phyloP scores from a whole-genome alignment of 495 filamentous ascomycete genomes.

The Hyaloscypha variabilis region DNA sequence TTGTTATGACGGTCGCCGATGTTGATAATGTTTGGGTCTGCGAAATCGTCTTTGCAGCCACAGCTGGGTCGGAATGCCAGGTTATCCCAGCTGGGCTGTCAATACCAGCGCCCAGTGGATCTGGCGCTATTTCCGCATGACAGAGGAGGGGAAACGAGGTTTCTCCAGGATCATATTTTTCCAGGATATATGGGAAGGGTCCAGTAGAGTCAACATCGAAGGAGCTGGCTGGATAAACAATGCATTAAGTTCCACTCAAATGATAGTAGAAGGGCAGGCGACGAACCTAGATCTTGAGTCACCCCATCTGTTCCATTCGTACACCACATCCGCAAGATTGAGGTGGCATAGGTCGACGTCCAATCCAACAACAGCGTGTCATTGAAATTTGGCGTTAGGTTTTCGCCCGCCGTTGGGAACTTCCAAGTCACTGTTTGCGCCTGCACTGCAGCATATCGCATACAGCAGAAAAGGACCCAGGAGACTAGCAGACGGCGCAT shows the following conservation, averaged over 20 bases:
- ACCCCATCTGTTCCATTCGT: background rate
- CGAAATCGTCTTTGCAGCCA: conserved; percentile 5
- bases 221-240: conserved; percentile 1
- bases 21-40: background rate
- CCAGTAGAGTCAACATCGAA: conserved; percentile 4
- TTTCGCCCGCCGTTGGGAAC: background rate
- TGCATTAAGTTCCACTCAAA: conserved; percentile 3
- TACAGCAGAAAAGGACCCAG: background rate
- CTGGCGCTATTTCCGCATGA: background rate
- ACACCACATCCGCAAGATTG: conserved; percentile 10
- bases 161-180: background rate
- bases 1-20: background rate
- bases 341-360: conserved; percentile 1
- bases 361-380: conserved; percentile 3
- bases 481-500: conserved; percentile 4
- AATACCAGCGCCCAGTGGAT: conserved; percentile 4
- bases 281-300: conserved; percentile 2
- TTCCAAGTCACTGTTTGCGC: conserved; percentile 7
- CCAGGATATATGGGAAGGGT: background rate
- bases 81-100: conserved; percentile 6
- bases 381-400: background rate
- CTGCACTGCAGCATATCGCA: background rate
- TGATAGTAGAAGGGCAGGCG: background rate
- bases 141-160: background rate
- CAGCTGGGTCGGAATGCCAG: background rate